phyloP scores from a whole-genome alignment of 208 protist species.

The Acanthamoeba royreba region DNA sequence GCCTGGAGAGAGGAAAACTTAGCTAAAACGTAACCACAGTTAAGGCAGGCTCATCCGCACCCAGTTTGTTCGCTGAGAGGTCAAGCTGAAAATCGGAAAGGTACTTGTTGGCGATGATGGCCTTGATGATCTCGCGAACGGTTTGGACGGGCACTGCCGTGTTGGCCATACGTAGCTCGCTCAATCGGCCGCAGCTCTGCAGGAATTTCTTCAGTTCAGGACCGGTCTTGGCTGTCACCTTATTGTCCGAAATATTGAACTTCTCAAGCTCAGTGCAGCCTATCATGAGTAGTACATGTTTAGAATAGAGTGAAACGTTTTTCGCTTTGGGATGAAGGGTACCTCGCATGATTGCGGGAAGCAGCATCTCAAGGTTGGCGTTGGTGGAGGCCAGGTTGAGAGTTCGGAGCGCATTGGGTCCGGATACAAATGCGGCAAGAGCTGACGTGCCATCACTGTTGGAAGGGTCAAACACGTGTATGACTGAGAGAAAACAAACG shows the following conservation, averaged over 20 bases:
- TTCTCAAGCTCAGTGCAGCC: conserved; percentile 63
- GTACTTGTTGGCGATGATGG: conserved; percentile 62
- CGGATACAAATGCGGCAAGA: conserved; percentile 53
- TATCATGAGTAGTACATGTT: neutral
- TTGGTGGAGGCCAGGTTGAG: conserved; percentile 50
- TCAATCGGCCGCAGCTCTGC: conserved; percentile 27
- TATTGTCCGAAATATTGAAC: conserved; percentile 66
- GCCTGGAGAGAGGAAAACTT: neutral
- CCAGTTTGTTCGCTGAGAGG: conserved; percentile 20
- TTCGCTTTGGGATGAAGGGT: neutral
- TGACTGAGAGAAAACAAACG: neutral
- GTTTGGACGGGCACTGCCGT: conserved; percentile 61
- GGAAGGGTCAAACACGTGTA: neutral
- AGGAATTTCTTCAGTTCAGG: conserved; percentile 56
- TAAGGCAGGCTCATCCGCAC: neutral
- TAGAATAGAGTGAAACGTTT: neutral
- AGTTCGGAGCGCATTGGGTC: conserved; percentile 45
- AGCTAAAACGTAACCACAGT: neutral
- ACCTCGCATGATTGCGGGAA: neutral
- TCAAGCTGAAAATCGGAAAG: conserved; percentile 61
- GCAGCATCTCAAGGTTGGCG: conserved; percentile 34
- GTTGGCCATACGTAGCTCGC: conserved; percentile 47
- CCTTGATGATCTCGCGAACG: conserved; percentile 57
- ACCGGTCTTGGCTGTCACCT: conserved; percentile 54
- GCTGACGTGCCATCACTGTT: conserved; percentile 58